Evolutionary conservation across 352 stramenopile genomes (phyloP).

Genomic region (Globisporangium nunn): DNA sequence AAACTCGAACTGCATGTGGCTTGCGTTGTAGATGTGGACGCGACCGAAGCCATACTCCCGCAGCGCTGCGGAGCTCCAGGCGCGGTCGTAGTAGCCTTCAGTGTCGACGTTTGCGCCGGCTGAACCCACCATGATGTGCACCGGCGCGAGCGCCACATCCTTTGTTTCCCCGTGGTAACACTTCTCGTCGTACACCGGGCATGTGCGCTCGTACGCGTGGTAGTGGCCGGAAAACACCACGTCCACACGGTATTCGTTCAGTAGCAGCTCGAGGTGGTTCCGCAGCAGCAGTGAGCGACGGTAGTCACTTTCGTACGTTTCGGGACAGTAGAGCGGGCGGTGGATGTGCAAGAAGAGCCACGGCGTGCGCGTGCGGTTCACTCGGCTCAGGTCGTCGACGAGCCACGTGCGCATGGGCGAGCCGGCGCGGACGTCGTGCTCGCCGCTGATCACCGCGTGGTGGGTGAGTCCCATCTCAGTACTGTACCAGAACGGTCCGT

Average conservation of each 20-base stretch:
- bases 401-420: conserved; percentile 48
- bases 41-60: conserved; percentile 32
- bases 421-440: conserved; percentile 43
- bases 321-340: conserved; percentile 51
- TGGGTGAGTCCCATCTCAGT: conserved; percentile 44
- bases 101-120: conserved; percentile 31
- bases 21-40: conserved; percentile 51
- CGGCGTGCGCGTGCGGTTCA: conserved; percentile 43
- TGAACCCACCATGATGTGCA: conserved; percentile 51
- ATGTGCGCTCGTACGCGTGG: conserved; percentile 60
- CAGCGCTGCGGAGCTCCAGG: conserved; percentile 9
- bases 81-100: conserved; percentile 22
- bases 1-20: conserved; percentile 49
- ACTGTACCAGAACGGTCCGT: conserved; percentile 58
- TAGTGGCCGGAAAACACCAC: conserved; percentile 54
- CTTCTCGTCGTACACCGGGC: conserved; percentile 40
- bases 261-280: conserved; percentile 34
- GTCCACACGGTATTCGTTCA: conserved; percentile 46
- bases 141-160: conserved; percentile 29
- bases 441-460: conserved; percentile 41
- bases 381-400: conserved; percentile 32
- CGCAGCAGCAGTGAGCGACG: conserved; percentile 32
- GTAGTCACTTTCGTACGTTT: conserved; percentile 30
- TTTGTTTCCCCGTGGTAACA: conserved; percentile 17
- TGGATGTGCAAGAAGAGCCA: conserved; percentile 63